Percentiles rank a stretch among this genome's conserved stretches.
Conservation (phyloP, 1,284 basidiomycete species). For the Cryptococcus hybrid region DNA sequence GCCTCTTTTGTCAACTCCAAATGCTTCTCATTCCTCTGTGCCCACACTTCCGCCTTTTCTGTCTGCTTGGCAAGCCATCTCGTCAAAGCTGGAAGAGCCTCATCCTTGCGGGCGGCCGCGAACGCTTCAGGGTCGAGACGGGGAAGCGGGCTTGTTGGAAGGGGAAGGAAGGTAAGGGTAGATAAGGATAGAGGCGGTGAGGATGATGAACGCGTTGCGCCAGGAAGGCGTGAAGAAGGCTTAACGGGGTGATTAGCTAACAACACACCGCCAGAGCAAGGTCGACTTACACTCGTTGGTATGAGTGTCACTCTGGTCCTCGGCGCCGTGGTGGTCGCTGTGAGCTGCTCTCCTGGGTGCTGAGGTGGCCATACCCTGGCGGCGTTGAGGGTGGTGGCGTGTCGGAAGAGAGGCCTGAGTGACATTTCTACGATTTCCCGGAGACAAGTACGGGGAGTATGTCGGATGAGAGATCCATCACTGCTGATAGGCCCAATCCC, state of each 20-base stretch:
- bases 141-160: slow-evolving; percentile 27
- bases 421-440: slow-evolving; percentile 4
- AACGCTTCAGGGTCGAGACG: slow-evolving; percentile 37
- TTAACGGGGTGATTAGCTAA: slow-evolving; percentile 12
- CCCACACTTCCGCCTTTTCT: slow-evolving; percentile 35
- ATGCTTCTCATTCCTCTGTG: slow-evolving; percentile 48
- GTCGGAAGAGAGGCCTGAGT: background rate
- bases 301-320: slow-evolving; percentile 15
- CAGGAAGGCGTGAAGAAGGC: slow-evolving; percentile 47
- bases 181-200: slow-evolving; percentile 29
- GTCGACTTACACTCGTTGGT: slow-evolving; percentile 29
- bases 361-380: slow-evolving; percentile 17
- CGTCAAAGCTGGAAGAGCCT: slow-evolving; percentile 38
- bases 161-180: slow-evolving; percentile 44
- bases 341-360: slow-evolving; percentile 21
- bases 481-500: too few relatives aligned
- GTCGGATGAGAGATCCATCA: too few relatives aligned
- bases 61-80: slow-evolving; percentile 43
- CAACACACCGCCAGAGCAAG: background rate
- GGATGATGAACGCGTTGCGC: slow-evolving; percentile 38
- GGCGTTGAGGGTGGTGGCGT: background rate
- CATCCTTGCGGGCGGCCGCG: slow-evolving; percentile 14
- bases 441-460: too few relatives aligned
- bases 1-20: slow-evolving; percentile 45
- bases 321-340: slow-evolving; percentile 13